Conservation (phyloP, 805 yeast genomes). For the Monosporozyma aerobia region DNA sequence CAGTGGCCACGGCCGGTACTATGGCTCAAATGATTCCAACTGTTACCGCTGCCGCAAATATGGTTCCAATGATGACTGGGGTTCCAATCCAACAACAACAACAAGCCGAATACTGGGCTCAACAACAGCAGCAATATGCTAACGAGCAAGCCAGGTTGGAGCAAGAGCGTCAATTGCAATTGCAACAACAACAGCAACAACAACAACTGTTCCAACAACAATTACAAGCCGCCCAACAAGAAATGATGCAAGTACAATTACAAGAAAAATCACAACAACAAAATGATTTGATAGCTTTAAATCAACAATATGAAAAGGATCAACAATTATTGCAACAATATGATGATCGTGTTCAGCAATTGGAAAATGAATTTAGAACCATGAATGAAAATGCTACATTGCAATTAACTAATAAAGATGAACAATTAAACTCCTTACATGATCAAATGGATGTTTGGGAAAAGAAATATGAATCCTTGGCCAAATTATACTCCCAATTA, state of each 20-base stretch:
- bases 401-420: slow-evolving; percentile 70
- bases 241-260: slow-evolving; percentile 43
- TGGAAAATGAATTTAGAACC: slow-evolving; percentile 62
- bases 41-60: slow-evolving; percentile 18
- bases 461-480: slow-evolving; percentile 78
- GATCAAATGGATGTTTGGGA: slow-evolving; percentile 76
- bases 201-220: slow-evolving; percentile 51
- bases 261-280: slow-evolving; percentile 70
- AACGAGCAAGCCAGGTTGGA: slow-evolving; percentile 64
- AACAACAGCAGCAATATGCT: slow-evolving; percentile 46
- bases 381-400: slow-evolving; percentile 57
- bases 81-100: slow-evolving; percentile 11
- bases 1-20: slow-evolving; percentile 2
- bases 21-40: slow-evolving; percentile 13
- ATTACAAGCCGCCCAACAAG: slow-evolving; percentile 47
- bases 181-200: slow-evolving; percentile 58
- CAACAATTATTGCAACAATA: slow-evolving; percentile 78
- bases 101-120: slow-evolving; percentile 12
- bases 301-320: slow-evolving; percentile 78
- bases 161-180: slow-evolving; percentile 58
- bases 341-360: slow-evolving; percentile 71
- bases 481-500: slow-evolving; percentile 80
- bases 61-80: slow-evolving; percentile 33
- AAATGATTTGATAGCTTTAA: slow-evolving; percentile 63
- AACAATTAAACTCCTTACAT: slow-evolving; percentile 54